Evolutionary conservation across 2,329 filamentous ascomycete species (phyloP), one percentile per base, ranked within the genome.

Genomic region (Penicillium sclerotiorum): DNA sequence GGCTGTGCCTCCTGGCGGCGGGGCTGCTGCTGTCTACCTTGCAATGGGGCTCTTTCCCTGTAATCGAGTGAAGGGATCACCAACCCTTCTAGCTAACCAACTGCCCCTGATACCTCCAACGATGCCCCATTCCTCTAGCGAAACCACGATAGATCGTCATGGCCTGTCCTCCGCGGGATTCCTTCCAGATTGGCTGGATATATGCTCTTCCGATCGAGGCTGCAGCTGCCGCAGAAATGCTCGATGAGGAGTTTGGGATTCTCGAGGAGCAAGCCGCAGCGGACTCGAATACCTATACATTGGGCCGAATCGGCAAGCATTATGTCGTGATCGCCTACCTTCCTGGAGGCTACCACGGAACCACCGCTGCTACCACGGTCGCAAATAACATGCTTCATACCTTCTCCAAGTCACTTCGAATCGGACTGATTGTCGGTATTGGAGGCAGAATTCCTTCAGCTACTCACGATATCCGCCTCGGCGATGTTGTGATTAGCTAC

Each of bases 401-500:
- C 5, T 61, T 62, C 17, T 32, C 40, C 30, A 47, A 49, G 11
- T 56, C 50, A 4, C 51, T 63, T 11, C 47, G 53, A 7, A 41
- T 62, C 17, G 55, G 55, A 9, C 22, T 65, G 22, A 50, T 63
- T 43, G 56, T 65, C 15, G 56, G 60, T 35, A 40, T 62, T 17
- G 60, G 60, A 7, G 69, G 68, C n/a, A 62, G 59, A 9, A 54
- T 63, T 4, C 64, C 63, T 1, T 61, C 49, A 6, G 32, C 33
- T 21, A 20, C 37, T n/a, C 22, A 56, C 28, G 59, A 69, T 50
- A 66, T 68, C 8, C 56, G 62, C 8, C 60, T 68, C 8, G 64
- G 65, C 13, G 64, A 69, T 57, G 51, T 68, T 8, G 64, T 65
- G 20, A 52, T 68, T 15, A 61, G 61, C 28, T 47, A 47, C 27